These are phyloP conservation scores for Acanthamoeba royreba DNA, from an alignment of 208 protist species.

Conservation along the genomic window DNA sequence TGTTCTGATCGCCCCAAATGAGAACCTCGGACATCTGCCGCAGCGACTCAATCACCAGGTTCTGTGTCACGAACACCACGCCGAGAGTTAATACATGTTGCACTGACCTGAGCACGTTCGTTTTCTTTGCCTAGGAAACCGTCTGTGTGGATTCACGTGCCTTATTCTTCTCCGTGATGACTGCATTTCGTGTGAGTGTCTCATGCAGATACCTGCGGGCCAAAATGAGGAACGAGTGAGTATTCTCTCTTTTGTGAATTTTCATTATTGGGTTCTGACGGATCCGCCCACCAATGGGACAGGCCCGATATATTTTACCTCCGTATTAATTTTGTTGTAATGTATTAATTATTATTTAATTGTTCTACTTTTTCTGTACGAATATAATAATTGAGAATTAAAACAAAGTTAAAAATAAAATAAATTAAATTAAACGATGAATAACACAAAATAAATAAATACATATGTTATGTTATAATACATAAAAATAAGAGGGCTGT, in stretches of 20 bases:
- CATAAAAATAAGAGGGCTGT: neutral
- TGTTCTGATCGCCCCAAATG: conserved; percentile 89
- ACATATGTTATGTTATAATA: too few species aligned
- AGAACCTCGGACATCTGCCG: conserved; percentile 81
- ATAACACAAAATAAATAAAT: too few species aligned
- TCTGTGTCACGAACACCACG: neutral
- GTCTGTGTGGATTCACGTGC: neutral
- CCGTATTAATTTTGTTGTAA: too few species aligned
- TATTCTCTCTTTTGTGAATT: neutral
- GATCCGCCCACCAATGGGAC: too few species aligned
- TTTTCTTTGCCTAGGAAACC: neutral
- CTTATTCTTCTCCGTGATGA: conserved; percentile 63
- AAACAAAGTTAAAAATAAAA: too few species aligned
- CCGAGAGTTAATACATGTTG: neutral
- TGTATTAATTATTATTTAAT: too few species aligned
- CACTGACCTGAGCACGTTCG: neutral
- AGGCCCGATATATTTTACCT: too few species aligned
- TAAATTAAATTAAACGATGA: too few species aligned
- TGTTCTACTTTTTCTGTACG: too few species aligned
- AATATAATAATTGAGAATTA: too few species aligned
- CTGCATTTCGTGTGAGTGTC: conserved; percentile 56
- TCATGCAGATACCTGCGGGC: conserved; percentile 64
- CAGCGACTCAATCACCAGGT: conserved; percentile 80
- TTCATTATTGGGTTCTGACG: too few species aligned
- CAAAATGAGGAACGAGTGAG: neutral